Conservation (phyloP, 225 moss, liverwort and hornwort species). For the Polytrichum commune region DNA sequence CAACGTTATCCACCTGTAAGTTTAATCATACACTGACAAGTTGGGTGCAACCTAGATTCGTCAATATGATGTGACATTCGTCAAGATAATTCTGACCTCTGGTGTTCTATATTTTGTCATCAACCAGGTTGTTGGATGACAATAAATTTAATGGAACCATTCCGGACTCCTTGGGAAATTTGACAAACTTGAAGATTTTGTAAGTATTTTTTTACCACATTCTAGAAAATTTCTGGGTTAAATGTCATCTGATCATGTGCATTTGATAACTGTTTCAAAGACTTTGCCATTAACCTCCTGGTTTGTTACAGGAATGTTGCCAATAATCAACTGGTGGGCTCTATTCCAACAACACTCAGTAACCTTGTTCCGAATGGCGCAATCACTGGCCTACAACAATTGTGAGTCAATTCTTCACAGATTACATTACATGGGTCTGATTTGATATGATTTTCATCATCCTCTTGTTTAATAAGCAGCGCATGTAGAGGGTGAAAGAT, state of each 20-base stretch:
- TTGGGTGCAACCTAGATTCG: too few relatives aligned
- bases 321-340: slow-evolving; percentile 35
- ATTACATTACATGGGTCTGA: too few relatives aligned
- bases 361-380: neutral
- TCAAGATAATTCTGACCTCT: too few relatives aligned
- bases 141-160: slow-evolving; percentile 36
- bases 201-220: slow-evolving; percentile 13
- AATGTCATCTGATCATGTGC: too few relatives aligned
- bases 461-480: too few relatives aligned
- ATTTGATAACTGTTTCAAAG: too few relatives aligned
- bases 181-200: slow-evolving; percentile 23
- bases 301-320: slow-evolving; percentile 35
- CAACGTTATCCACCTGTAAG: slow-evolving; percentile 45
- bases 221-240: too few relatives aligned
- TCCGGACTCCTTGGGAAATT: slow-evolving; percentile 26
- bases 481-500: too few relatives aligned
- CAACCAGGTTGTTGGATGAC: slow-evolving; percentile 30
- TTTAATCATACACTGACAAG: neutral
- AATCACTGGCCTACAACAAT: slow-evolving; percentile 18
- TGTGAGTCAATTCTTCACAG: slow-evolving; percentile 22
- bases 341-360: slow-evolving; percentile 23
- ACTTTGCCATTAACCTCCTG: neutral
- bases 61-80: too few relatives aligned
- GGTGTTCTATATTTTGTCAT: too few relatives aligned
- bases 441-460: too few relatives aligned